phyloP scores from a whole-genome alignment of 2,329 filamentous ascomycete species.

The Neonectria punicea region DNA sequence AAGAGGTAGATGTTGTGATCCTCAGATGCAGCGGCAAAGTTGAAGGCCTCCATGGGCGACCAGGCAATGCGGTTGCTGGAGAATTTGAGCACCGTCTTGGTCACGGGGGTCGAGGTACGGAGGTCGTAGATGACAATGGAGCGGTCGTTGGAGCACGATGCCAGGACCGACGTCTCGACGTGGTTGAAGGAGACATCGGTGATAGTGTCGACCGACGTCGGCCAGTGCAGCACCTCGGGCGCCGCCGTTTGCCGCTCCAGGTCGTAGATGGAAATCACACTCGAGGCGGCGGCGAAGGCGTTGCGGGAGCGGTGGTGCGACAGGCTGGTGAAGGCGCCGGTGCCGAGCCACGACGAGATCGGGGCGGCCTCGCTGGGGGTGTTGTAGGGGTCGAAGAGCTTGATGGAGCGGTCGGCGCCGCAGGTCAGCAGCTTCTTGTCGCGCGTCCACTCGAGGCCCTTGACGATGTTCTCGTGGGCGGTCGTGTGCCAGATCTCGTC shows the following conservation, averaged over 20 bases:
- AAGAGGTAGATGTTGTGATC: slow-evolving; percentile 92
- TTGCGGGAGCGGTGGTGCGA: slow-evolving; percentile 84
- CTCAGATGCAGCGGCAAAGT: slow-evolving; percentile 92
- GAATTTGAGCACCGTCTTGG: slow-evolving; percentile 83
- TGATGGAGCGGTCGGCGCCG: slow-evolving; percentile 85
- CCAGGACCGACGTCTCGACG: slow-evolving; percentile 90
- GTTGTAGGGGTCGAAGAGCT: slow-evolving; percentile 91
- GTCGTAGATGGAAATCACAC: slow-evolving; percentile 88
- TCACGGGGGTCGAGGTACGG: slow-evolving; percentile 83
- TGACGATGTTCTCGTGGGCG: slow-evolving; percentile 94
- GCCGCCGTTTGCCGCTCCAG: slow-evolving; percentile 82
- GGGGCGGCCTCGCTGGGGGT: slow-evolving; percentile 75
- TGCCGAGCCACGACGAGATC: slow-evolving; percentile 84
- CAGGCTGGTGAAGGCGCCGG: slow-evolving; percentile 83
- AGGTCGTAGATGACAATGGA: slow-evolving; percentile 92
- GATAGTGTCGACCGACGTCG: slow-evolving; percentile 89
- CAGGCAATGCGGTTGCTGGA: slow-evolving; percentile 86
- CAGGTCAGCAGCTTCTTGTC: slow-evolving; percentile 89
- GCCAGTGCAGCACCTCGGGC: slow-evolving; percentile 86
- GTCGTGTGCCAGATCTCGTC: slow-evolving; percentile 81
- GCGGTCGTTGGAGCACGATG: slow-evolving; percentile 85
- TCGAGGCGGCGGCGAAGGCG: slow-evolving; percentile 82
- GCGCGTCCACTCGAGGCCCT: slow-evolving; percentile 88
- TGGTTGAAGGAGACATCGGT: slow-evolving; percentile 91
- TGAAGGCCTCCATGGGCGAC: slow-evolving; percentile 98